These are phyloP conservation scores for Aspergillus versicolor DNA, from an alignment of 2,329 filamentous ascomycete species.

Conservation along the genomic window DNA sequence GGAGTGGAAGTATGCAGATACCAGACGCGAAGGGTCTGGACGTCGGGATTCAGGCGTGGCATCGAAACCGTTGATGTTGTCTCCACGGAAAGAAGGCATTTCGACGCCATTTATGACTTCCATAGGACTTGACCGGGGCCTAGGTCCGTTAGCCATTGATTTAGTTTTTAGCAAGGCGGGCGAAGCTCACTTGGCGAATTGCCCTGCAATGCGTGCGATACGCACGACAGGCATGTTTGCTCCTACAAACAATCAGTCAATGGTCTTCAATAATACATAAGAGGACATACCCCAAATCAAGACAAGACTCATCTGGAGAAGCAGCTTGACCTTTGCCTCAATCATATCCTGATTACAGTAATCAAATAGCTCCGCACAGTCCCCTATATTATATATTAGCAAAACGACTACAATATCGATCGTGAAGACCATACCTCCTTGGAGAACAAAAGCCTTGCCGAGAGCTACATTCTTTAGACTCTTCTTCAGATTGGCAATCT, in stretches of 20 bases:
- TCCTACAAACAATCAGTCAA: constrained; percentile 27
- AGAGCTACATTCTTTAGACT: constrained; percentile 81
- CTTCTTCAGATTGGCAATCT: constrained; percentile 74
- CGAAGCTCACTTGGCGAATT: constrained; percentile 74
- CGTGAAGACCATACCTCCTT: constrained; percentile 63
- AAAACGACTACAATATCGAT: neutral
- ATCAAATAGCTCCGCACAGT: constrained; percentile 96
- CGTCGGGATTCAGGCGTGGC: constrained; percentile 65
- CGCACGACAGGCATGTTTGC: constrained; percentile 79
- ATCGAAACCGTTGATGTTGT: constrained; percentile 88
- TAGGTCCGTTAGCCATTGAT: constrained; percentile 14
- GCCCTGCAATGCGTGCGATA: constrained; percentile 93
- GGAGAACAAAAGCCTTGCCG: constrained; percentile 88
- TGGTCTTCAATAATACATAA: neutral
- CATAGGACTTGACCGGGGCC: constrained; percentile 79
- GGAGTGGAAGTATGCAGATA: constrained; percentile 93
- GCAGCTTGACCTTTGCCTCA: constrained; percentile 92
- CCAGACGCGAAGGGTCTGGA: constrained; percentile 79
- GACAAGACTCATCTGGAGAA: constrained; percentile 95
- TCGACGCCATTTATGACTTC: constrained; percentile 77
- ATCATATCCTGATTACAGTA: constrained; percentile 90
- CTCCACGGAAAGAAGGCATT: constrained; percentile 87
- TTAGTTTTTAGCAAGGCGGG: neutral
- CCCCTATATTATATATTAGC: constrained; percentile 41
- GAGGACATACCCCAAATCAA: constrained; percentile 73